A percentile compares a stretch with the other conserved stretches of the same genome.
These are phyloP conservation scores for Avena atlantica DNA, from an alignment of 176 grass and related monocot species.

Conservation along the genomic window DNA sequence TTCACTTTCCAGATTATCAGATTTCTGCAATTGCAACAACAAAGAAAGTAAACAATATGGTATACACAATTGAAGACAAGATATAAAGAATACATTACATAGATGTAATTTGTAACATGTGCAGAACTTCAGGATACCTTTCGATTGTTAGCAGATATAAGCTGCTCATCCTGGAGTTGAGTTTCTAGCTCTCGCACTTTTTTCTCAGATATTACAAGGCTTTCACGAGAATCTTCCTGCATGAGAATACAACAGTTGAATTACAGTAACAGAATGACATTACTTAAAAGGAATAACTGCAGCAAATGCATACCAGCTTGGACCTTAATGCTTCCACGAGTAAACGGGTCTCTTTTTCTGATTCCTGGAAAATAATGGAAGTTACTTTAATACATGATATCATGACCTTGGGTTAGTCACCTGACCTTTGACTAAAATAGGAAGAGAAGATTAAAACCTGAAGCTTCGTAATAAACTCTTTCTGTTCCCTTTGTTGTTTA, in stretches of 20 bases:
- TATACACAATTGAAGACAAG: conserved; percentile 3
- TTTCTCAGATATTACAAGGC: conserved; percentile 88
- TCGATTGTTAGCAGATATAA: conserved; percentile 58
- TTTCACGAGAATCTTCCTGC: conserved; percentile 90
- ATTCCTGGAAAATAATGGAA: conserved; percentile 62
- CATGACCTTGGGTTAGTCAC: background rate
- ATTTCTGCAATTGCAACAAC: conserved; percentile 68
- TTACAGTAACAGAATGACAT: conserved; percentile 22
- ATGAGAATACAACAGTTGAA: conserved; percentile 38
- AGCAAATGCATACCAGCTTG: conserved; percentile 74
- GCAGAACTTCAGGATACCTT: conserved; percentile 58
- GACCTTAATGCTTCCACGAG: conserved; percentile 85
- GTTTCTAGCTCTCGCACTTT: conserved; percentile 84
- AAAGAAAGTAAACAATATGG: conserved; percentile 14
- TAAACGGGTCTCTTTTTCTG: conserved; percentile 86
- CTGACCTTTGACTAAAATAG: conserved; percentile 26
- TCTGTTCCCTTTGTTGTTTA: conserved; percentile 82
- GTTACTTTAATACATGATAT: conserved; percentile 1
- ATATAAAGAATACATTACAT: conserved; percentile 24
- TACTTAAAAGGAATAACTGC: conserved; percentile 9
- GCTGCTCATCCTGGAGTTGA: conserved; percentile 80
- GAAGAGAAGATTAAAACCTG: conserved; percentile 59
- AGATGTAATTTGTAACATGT: conserved; percentile 27
- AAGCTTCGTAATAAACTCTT: conserved; percentile 95
- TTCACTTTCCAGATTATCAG: conserved; percentile 73